phyloP scores from a whole-genome alignment of 768 basidiomycete species.

The Wakefieldia striispora region DNA sequence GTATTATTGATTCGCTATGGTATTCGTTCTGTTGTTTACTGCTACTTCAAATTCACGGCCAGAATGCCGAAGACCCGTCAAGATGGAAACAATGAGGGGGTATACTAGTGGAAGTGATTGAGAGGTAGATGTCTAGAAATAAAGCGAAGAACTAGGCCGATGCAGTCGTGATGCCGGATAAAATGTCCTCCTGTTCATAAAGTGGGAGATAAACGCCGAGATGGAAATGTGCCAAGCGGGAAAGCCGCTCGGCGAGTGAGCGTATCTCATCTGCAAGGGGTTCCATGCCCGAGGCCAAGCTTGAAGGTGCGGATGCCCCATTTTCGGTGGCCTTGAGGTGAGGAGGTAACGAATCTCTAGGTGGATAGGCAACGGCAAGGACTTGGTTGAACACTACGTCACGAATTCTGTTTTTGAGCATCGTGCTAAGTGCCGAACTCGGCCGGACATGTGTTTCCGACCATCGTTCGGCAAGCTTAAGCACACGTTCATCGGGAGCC shows the following conservation, averaged over 20 bases:
- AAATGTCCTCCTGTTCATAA: slow-evolving; percentile 62
- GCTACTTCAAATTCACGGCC: slow-evolving; percentile 26
- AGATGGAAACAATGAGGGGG: slow-evolving; percentile 31
- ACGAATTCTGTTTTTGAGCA: slow-evolving; percentile 63
- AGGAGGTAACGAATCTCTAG: slow-evolving; percentile 36
- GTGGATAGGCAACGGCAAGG: slow-evolving; percentile 50
- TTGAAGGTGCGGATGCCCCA: slow-evolving; percentile 7
- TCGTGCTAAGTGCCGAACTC: slow-evolving; percentile 53
- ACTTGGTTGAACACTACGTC: slow-evolving; percentile 63
- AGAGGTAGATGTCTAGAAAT: slow-evolving; percentile 23
- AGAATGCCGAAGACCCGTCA: slow-evolving; percentile 25
- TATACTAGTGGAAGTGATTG: slow-evolving; percentile 22
- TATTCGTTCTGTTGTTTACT: slow-evolving; percentile 30
- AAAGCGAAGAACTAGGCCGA: slow-evolving; percentile 16
- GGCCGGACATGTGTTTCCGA: slow-evolving; percentile 62
- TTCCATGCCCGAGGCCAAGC: slow-evolving; percentile 60
- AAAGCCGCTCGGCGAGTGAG: slow-evolving; percentile 66
- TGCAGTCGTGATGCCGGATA: slow-evolving; percentile 21
- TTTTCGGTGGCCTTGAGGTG: slow-evolving; percentile 29
- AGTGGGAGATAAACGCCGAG: slow-evolving; percentile 72
- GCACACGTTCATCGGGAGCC: slow-evolving; percentile 48
- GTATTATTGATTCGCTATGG: slow-evolving; percentile 30
- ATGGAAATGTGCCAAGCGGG: slow-evolving; percentile 72
- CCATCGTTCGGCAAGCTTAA: slow-evolving; percentile 70
- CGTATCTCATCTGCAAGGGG: slow-evolving; percentile 65